Evolutionary conservation across 176 grass and related monocot species (phyloP).

Genomic region (Aegilops longissima): DNA sequence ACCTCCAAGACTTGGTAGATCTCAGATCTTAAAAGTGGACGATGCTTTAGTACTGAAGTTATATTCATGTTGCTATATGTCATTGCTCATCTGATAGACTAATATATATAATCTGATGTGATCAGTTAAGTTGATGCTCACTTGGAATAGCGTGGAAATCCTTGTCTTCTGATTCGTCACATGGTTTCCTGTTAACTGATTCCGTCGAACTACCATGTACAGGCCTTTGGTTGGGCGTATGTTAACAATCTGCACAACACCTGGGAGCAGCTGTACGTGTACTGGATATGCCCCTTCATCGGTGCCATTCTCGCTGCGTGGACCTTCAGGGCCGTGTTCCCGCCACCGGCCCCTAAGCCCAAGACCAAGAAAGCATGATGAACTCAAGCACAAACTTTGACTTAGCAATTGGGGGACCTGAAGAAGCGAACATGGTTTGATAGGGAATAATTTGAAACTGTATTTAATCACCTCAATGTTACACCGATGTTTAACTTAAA

Average conservation of each 20-base stretch:
- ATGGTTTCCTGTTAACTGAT: neutral
- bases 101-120: neutral
- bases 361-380: slow-evolving; percentile 76
- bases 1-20: neutral
- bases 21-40: neutral
- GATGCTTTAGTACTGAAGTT: neutral
- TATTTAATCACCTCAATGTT: slow-evolving; percentile 11
- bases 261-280: slow-evolving; percentile 97
- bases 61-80: neutral
- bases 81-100: neutral
- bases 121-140: neutral
- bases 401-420: neutral
- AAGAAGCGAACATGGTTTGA: neutral
- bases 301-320: slow-evolving; percentile 79
- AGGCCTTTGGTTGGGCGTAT: slow-evolving; percentile 99
- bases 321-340: slow-evolving; percentile 64
- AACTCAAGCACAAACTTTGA: neutral
- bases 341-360: slow-evolving; percentile 28
- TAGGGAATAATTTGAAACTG: slow-evolving; percentile 7
- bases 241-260: slow-evolving; percentile 83
- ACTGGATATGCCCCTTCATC: slow-evolving; percentile 97
- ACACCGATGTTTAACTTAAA: neutral
- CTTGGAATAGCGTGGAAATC: neutral
- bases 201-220: neutral
- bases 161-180: neutral